Evolutionary conservation across 371 early-diverging fungal species (phyloP).

Genomic region (Rhizopus delemar): DNA sequence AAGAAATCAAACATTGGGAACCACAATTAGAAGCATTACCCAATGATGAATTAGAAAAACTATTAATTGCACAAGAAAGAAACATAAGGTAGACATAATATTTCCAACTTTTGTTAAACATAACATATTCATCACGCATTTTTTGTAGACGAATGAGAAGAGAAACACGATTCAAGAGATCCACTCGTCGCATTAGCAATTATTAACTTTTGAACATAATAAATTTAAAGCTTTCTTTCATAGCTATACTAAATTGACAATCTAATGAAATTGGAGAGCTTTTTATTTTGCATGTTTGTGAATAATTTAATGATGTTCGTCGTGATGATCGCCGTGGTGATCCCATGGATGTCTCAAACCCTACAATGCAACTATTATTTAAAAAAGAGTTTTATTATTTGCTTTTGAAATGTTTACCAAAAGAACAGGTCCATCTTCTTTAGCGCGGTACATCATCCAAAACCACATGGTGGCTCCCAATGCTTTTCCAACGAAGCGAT

Average conservation of each 20-base stretch:
- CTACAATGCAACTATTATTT: conserved; percentile 24
- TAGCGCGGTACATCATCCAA: conserved; percentile 86
- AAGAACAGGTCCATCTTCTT: conserved; percentile 76
- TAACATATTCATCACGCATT: neutral
- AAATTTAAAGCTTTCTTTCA: no score
- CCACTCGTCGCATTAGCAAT: conserved; percentile 24
- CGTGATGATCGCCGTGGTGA: conserved; percentile 53
- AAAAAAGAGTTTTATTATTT: neutral
- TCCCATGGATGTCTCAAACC: conserved; percentile 78
- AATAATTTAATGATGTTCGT: conserved; percentile 46
- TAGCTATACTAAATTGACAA: neutral
- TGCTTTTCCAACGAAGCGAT: conserved; percentile 51
- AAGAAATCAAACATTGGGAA: conserved; percentile 76
- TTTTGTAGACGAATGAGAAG: conserved; percentile 33
- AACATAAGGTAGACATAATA: conserved; percentile 56
- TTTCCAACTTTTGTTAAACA: no score
- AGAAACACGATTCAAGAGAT: conserved; percentile 38
- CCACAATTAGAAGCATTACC: conserved; percentile 80
- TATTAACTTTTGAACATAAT: conserved; percentile 7
- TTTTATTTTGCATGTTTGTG: conserved; percentile 2
- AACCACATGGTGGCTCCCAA: conserved; percentile 84
- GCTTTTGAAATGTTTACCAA: conserved; percentile 50
- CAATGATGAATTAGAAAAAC: conserved; percentile 80
- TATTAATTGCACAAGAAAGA: conserved; percentile 78
- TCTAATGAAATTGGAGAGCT: neutral